These are phyloP conservation scores for Parasitella parasitica DNA, from an alignment of 371 early-diverging fungal species.

Conservation along the genomic window DNA sequence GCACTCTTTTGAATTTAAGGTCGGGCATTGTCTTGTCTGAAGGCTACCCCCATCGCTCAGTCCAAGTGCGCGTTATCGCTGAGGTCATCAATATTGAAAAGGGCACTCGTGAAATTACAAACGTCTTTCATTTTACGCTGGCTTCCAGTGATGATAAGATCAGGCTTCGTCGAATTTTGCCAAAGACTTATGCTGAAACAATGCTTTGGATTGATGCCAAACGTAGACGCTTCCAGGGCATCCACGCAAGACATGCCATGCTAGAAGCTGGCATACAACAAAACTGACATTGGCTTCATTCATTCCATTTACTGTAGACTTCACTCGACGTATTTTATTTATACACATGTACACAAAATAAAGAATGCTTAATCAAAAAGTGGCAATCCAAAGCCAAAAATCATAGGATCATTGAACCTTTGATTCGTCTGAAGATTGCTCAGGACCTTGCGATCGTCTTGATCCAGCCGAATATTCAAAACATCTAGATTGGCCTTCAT, in stretches of 20 bases:
- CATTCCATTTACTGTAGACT: background rate
- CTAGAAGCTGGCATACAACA: constrained; percentile 17
- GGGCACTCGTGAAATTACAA: constrained; percentile 64
- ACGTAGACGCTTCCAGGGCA: constrained; percentile 42
- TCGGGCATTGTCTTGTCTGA: constrained; percentile 68
- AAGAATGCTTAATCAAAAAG: constrained; percentile 30
- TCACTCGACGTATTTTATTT: background rate
- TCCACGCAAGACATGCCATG: constrained; percentile 27
- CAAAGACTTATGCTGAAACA: constrained; percentile 71
- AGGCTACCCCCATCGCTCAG: constrained; percentile 51
- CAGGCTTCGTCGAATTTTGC: constrained; percentile 44
- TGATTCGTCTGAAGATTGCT: constrained; percentile 16
- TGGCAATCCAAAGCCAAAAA: constrained; percentile 35
- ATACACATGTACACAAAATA: background rate
- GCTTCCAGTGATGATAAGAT: constrained; percentile 12
- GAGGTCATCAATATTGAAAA: constrained; percentile 72
- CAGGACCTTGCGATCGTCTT: constrained; percentile 29
- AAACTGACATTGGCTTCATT: background rate
- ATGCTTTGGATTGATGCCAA: constrained; percentile 75
- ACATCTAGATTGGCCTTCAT: constrained; percentile 47
- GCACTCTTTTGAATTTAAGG: constrained; percentile 70
- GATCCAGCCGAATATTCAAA: constrained; percentile 27
- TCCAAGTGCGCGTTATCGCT: constrained; percentile 71
- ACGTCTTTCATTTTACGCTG: constrained; percentile 85
- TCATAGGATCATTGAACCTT: constrained; percentile 32